Base-by-base conservation (phyloP, 2,329 filamentous ascomycete species). In the Cercospora beticola region DNA sequence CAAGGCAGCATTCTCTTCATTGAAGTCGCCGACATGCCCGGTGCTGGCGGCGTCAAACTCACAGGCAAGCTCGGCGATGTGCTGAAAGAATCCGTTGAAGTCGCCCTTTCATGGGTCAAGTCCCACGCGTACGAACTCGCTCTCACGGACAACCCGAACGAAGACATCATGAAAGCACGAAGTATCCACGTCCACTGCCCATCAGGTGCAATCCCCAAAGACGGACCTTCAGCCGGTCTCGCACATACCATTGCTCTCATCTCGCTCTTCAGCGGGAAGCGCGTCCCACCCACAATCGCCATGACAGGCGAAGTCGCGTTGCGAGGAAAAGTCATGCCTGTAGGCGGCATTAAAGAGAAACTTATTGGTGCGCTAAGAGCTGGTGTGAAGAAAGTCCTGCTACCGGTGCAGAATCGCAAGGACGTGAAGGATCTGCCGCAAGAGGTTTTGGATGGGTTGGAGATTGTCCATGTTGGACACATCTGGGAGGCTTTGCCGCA, bases 341-440 rank as follows among this genome's bases (percentile, higher is more conserved):
- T 99, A 40, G 95, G 95, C 64, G 95, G 95, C 18, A 98, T 99
- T 83, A 97, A 98, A 82, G 94, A 99, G 87, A 99, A 99, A 81
- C 86, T 98, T 64, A 98, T 99, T 77, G 95, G 95, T 23, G 95
- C 95, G 8, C 85, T 96, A 77, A 87, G 94, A 65, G 95, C 95
- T 1, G 95, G 95, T 30, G 94, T 99, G 70, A 97, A 97, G 86
- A 94, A 92, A 33, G 94, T 99, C 7, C 80, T 99, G 69, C 83
- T 99, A 7, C 95, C 95, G 3, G 87, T 90, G 33, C 90, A 92
- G 74, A 99, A 99, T 79, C 87, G 90, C 71, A 98, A 98, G 82
- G 95, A 99, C 78, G 90, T 92, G 68, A 92, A 91, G 80, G 94
- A 98, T 81, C 84, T 98, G 65, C 95, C 95, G 0, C 86, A 90